Evolutionary conservation across 2,329 filamentous ascomycete genomes (phyloP).

Genomic region (Cladosporium oxysporum): DNA sequence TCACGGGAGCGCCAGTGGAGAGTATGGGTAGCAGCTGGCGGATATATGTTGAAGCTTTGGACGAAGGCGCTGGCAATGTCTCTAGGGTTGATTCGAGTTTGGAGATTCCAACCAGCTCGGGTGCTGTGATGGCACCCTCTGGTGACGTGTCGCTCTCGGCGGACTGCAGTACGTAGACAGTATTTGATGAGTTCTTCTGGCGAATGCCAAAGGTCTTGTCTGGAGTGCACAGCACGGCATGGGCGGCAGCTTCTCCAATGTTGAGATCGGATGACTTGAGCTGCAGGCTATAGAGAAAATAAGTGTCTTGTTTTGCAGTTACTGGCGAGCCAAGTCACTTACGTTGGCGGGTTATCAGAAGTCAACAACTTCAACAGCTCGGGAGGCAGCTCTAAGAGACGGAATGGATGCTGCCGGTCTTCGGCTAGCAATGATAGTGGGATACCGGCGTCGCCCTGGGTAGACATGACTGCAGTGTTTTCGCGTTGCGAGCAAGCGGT

Average conservation of each 20-base stretch:
- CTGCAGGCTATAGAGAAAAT: slow-evolving; percentile 38
- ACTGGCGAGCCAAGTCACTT: slow-evolving; percentile 25
- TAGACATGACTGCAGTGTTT: slow-evolving; percentile 41
- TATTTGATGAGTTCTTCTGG: slow-evolving; percentile 67
- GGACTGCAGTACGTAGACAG: slow-evolving; percentile 56
- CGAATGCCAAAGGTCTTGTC: slow-evolving; percentile 60
- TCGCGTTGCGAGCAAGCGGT: background rate
- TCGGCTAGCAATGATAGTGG: slow-evolving; percentile 45
- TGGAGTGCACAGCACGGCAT: slow-evolving; percentile 61
- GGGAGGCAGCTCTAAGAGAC: slow-evolving; percentile 61
- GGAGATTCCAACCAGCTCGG: slow-evolving; percentile 42
- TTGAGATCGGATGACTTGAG: slow-evolving; percentile 41
- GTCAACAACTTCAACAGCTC: slow-evolving; percentile 58
- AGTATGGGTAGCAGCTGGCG: slow-evolving; percentile 43
- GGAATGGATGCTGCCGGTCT: slow-evolving; percentile 54
- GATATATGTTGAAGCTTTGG: slow-evolving; percentile 40
- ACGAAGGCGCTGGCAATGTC: slow-evolving; percentile 35
- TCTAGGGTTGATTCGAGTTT: slow-evolving; percentile 49
- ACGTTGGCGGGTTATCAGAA: slow-evolving; percentile 48
- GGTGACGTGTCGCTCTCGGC: background rate
- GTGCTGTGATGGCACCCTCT: background rate
- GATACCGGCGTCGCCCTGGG: slow-evolving; percentile 44
- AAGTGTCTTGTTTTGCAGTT: background rate
- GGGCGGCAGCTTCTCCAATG: slow-evolving; percentile 31
- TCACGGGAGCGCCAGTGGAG: slow-evolving; percentile 30